Base-by-base conservation (phyloP, 2,329 filamentous ascomycete genomes). In the Phaeosphaeriaceae sp. region DNA sequence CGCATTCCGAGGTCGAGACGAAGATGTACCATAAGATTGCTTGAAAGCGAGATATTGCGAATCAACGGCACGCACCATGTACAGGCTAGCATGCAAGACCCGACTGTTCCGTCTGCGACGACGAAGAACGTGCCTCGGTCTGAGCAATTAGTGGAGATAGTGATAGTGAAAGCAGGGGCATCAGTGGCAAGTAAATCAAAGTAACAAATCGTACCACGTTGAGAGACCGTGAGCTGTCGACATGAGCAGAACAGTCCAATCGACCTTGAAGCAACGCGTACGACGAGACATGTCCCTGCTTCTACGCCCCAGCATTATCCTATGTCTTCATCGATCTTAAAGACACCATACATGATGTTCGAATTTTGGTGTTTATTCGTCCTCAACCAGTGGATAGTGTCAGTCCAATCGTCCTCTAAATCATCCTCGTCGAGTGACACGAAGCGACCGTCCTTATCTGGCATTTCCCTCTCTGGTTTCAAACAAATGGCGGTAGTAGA, bases 371-470 rank as follows among this genome's bases (percentile, higher is more conserved):
- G 46, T 28, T 43, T 47, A 19, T 48, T 48, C 19, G 26, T 17
- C 22, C 23, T 46, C 40, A 52, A 10, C 50, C 50, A 52, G 4
- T 19, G 17, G 22, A 49, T 42, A 6, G 21, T 32, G 2, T 26
- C n/a, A 21, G 11, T 21, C 54, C 44, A 56, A 32, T 52, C 24
- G 6, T 40, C 50, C 24, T 46, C 50, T 13, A 52, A 19, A 28
- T 28, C 40, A n/a, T 52, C 50, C 24, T 52, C 50, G 6, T 52
- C 50, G 21, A 52, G 40, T 9, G 35, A 46, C 22, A 52, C 9
- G 15, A 11, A 26, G 23, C 11, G 43, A n/a, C 10, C 40, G n/a
- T 52, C 50, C 6, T 44, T 17, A 46, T 52, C 50, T 19, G 40
- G 32, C n/a, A 35, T n/a, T 3, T 28, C 23, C 35, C 46, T 32